Evolutionary conservation across 169 alveolate genomes (phyloP).

Genomic region (Plasmodium gallinaceum): DNA sequence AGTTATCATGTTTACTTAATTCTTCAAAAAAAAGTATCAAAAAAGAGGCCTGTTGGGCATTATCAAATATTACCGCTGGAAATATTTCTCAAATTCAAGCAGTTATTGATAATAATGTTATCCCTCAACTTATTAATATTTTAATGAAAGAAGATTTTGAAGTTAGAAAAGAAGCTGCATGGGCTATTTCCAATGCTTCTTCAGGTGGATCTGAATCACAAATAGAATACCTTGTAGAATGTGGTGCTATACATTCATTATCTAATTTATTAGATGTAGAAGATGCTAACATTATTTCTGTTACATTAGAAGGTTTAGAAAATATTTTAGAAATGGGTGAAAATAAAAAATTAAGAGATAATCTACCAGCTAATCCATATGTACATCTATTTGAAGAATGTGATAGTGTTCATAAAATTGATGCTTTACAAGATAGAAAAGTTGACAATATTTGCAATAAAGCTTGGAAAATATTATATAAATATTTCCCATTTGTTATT

Average conservation of each 20-base stretch:
- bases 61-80: constrained; percentile 97
- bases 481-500: constrained; percentile 83
- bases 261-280: constrained; percentile 89
- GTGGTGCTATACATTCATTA: constrained; percentile 93
- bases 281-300: constrained; percentile 94
- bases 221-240: constrained; percentile 91
- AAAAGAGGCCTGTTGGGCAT: constrained; percentile 98
- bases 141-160: constrained; percentile 93
- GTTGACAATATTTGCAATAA: constrained; percentile 82
- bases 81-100: constrained; percentile 92
- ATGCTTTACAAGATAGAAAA: constrained; percentile 84
- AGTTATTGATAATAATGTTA: constrained; percentile 88
- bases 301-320: constrained; percentile 93
- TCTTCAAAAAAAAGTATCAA: constrained; percentile 93
- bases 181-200: constrained; percentile 98
- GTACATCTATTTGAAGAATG: constrained; percentile 88
- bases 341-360: constrained; percentile 83
- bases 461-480: constrained; percentile 83
- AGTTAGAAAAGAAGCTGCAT: constrained; percentile 97
- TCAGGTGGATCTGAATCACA: constrained; percentile 92
- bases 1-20: constrained; percentile 87
- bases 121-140: constrained; percentile 89
- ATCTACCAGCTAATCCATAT: constrained; percentile 90
- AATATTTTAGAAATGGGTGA: constrained; percentile 93
- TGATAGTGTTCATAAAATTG: constrained; percentile 84